Conservation (phyloP, 768 basidiomycete genomes). For the Tulasnella sp. region DNA sequence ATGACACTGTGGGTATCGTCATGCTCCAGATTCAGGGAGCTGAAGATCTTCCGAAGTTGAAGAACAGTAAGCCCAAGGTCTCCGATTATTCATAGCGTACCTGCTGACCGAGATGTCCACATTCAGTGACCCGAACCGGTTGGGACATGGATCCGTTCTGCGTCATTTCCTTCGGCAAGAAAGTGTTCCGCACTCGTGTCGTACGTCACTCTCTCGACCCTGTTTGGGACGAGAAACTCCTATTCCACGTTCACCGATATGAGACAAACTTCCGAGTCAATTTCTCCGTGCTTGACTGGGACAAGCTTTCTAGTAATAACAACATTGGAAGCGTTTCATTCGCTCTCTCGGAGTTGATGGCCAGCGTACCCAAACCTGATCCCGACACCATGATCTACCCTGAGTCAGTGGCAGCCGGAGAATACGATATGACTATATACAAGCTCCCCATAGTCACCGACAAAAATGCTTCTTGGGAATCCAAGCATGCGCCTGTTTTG, state of each 20-base stretch:
- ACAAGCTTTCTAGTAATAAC: conserved; percentile 85
- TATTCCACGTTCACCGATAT: conserved; percentile 88
- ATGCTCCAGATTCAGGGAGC: conserved; percentile 87
- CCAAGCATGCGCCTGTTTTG: conserved; percentile 60
- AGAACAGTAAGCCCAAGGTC: conserved; percentile 61
- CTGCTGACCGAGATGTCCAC: background rate
- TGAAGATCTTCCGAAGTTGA: conserved; percentile 72
- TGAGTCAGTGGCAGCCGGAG: conserved; percentile 44
- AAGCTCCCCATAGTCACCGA: conserved; percentile 52
- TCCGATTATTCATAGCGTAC: conserved; percentile 13
- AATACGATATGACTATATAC: conserved; percentile 62
- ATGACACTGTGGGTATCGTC: conserved; percentile 89
- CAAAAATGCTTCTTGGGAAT: conserved; percentile 63
- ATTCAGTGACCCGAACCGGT: conserved; percentile 67
- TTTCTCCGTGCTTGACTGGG: conserved; percentile 90
- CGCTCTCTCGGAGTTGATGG: conserved; percentile 62
- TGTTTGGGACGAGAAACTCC: conserved; percentile 86
- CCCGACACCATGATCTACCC: conserved; percentile 46
- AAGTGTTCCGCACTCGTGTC: conserved; percentile 88
- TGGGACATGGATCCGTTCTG: conserved; percentile 99
- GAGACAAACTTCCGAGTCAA: conserved; percentile 73
- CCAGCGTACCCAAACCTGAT: conserved; percentile 56
- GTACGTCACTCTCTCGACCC: conserved; percentile 81
- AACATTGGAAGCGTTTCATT: conserved; percentile 73
- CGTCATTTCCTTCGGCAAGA: conserved; percentile 92